phyloP scores from a whole-genome alignment of 176 grass and related monocot genomes.

The Chrysopogon serrulatus region DNA sequence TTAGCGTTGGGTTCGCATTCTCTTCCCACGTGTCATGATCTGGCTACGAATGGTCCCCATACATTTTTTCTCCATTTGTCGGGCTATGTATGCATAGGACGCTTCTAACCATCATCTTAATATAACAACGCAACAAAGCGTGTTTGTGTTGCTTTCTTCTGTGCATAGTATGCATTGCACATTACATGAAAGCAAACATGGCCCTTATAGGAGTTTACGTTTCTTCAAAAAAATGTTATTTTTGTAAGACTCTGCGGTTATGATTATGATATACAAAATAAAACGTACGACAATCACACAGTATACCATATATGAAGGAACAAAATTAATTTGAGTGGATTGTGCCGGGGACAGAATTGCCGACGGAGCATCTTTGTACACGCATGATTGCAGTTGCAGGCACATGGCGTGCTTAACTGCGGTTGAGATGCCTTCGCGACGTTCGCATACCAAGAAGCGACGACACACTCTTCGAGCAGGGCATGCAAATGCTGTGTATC shows the following conservation, averaged over 20 bases:
- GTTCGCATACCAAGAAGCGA: not conserved
- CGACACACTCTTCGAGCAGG: not conserved
- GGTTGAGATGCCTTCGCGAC: not conserved
- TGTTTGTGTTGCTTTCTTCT: not conserved
- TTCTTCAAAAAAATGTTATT: not conserved
- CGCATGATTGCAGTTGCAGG: slow-evolving; percentile 22
- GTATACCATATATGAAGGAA: not conserved
- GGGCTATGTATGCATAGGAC: not conserved
- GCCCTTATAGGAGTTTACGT: not conserved
- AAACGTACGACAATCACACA: not conserved
- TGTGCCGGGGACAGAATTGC: not conserved
- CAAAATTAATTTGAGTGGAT: not conserved
- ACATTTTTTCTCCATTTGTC: too few relatives aligned
- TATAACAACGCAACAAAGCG: not conserved
- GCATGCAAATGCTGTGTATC: not conserved
- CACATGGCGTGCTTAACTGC: slow-evolving; percentile 13
- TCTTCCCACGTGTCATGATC: too few relatives aligned
- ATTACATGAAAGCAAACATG: not conserved
- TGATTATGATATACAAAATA: not conserved
- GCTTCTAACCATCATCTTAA: not conserved
- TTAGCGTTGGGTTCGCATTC: too few relatives aligned
- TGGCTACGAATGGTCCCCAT: too few relatives aligned
- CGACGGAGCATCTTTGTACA: not conserved
- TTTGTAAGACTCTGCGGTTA: not conserved
- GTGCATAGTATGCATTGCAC: not conserved